Evolutionary conservation across 768 basidiomycete genomes (phyloP), one percentile per base, ranked within the genome.

Genomic region (Leccinum disarticulatum): DNA sequence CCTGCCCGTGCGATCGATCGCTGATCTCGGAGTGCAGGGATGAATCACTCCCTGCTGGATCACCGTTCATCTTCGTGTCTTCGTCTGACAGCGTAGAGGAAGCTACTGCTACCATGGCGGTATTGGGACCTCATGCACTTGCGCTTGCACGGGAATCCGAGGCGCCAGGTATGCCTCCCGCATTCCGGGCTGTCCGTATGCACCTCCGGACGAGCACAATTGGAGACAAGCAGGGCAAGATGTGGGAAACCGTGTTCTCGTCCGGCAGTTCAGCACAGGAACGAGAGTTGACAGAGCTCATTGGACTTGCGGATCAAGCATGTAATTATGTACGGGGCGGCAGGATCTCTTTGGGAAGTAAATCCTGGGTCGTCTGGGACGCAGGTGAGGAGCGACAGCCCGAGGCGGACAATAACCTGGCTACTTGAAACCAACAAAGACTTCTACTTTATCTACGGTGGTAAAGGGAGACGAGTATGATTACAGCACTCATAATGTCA

Each of bases 361-460:
- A 55, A 58, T 19, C 56, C n/a, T 69, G 68, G 69, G 35, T 59
- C 48, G 58, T 69, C 31, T 69, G 67, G 69, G 70, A 69, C 13
- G 54, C 52, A 7, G 66, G 65, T 11, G 48, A 11, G n/a, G 30
- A 30, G 19, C 54, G 52, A 43, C 38, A 19, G 15, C 30, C 4
- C 22, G 15, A 33, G 19, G 13, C 9, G 27, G 14, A 47, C 38
- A 3, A 43, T 19, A 57, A 6, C 10, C 48, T 17, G 27, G 7
- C 27, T 28, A 27, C 15, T 49, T 49, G 25, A 49, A 49, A 27
- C 48, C 48, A 49, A 8, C 9, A 13, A 27, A 27, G 25, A 27
- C 36, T 36, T 36, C 4, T 13, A 13, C 4, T 33, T 13, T 13
- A 15, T 36, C 15, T 36, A 15, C 36, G 36, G 36, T 36, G 36